Evolutionary conservation across 2,329 filamentous ascomycete species (phyloP).

Genomic region (Fusarium succisae): DNA sequence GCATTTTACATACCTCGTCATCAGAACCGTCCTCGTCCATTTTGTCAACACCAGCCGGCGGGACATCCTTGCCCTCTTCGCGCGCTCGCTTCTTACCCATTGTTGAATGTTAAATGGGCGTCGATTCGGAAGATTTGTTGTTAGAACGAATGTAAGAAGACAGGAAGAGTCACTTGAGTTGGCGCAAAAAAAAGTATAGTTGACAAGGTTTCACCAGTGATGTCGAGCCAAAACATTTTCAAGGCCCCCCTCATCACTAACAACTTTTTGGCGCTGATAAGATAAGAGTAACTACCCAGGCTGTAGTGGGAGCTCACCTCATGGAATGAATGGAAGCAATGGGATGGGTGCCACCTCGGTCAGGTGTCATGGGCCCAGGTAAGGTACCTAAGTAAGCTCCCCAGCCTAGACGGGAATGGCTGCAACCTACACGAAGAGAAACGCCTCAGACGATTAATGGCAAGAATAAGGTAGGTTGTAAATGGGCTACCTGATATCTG

Average conservation of each 20-base stretch:
- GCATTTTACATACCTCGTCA: constrained; percentile 57
- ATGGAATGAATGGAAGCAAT: neutral
- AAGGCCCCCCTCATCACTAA: constrained; percentile 57
- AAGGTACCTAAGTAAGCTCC: constrained; percentile 3
- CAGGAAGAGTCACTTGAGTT: neutral
- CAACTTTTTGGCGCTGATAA: constrained; percentile 27
- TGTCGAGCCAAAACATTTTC: constrained; percentile 48
- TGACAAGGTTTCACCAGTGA: constrained; percentile 12
- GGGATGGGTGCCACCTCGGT: constrained; percentile 15
- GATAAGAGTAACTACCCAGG: constrained; percentile 21
- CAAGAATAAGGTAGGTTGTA: neutral
- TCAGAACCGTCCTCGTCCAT: constrained; percentile 64
- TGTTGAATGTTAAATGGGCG: constrained; percentile 11
- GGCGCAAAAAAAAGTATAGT: neutral
- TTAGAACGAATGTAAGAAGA: neutral
- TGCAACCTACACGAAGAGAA: neutral
- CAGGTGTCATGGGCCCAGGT: constrained; percentile 1
- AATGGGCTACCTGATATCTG: neutral
- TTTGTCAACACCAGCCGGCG: constrained; percentile 54
- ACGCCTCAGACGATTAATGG: neutral
- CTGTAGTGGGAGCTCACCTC: constrained; percentile 19
- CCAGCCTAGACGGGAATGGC: neutral
- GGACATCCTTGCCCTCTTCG: constrained; percentile 56
- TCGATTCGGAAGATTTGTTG: neutral
- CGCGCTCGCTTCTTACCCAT: constrained; percentile 64